Conservation (phyloP, 192 early-diverging fungal genomes). For the Glomus cerebriforme region DNA sequence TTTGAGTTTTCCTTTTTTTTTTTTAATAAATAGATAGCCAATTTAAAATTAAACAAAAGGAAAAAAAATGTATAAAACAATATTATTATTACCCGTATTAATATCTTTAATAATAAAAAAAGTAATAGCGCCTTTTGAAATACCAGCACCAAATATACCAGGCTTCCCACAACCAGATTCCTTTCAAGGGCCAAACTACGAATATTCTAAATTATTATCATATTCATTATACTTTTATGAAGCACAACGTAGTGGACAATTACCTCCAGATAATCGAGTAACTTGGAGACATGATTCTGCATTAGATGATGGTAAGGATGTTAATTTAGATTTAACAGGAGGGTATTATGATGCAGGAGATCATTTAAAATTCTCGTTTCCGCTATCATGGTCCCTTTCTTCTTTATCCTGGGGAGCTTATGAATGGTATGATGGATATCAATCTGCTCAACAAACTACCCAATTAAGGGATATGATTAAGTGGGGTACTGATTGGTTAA, state of each 20-base stretch:
- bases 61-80: neutral
- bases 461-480: conserved; percentile 53
- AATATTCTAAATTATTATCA: conserved; percentile 38
- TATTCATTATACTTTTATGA: conserved; percentile 58
- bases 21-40: no score
- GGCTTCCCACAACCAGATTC: neutral
- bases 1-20: no score
- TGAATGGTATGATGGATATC: conserved; percentile 58
- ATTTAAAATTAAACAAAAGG: neutral
- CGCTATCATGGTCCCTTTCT: conserved; percentile 51
- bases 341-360: conserved; percentile 58
- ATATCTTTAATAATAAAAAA: neutral
- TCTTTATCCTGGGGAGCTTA: conserved; percentile 56
- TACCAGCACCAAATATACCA: neutral
- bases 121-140: neutral
- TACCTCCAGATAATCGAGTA: conserved; percentile 53
- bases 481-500: conserved; percentile 65
- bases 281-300: conserved; percentile 49
- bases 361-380: conserved; percentile 65
- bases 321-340: conserved; percentile 42
- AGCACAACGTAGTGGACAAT: conserved; percentile 54
- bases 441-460: conserved; percentile 45
- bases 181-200: neutral
- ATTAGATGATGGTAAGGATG: conserved; percentile 46
- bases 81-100: neutral